Evolutionary conservation across 2,329 filamentous ascomycete genomes (phyloP).

Genomic region (Lojkania enalia): DNA sequence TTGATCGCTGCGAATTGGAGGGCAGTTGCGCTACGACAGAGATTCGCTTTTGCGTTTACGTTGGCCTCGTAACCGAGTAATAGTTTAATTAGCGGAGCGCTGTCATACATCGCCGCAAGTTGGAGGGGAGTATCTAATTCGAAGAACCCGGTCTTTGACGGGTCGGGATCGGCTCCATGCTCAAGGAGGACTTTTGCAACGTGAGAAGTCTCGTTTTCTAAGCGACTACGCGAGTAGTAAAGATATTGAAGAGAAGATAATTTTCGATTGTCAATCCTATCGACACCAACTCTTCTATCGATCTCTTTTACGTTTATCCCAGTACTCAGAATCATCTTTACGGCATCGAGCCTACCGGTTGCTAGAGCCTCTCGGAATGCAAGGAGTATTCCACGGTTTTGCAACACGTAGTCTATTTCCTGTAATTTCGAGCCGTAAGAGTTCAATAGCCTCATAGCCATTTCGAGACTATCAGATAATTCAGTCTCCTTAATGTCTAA

Average conservation of each 20-base stretch:
- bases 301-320: too few species aligned
- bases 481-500: too few species aligned
- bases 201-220: not conserved
- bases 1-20: conserved; percentile 31
- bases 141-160: not conserved
- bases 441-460: not conserved
- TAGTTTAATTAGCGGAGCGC: not conserved
- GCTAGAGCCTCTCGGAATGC: too few species aligned
- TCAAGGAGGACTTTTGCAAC: not conserved
- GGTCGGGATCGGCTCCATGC: not conserved
- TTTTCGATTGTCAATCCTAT: not conserved
- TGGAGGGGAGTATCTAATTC: not conserved
- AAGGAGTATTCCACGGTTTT: too few species aligned
- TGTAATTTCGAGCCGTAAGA: too few species aligned
- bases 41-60: conserved; percentile 5
- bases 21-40: conserved; percentile 24
- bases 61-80: conserved; percentile 2
- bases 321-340: too few species aligned
- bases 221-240: not conserved
- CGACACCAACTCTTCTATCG: too few species aligned
- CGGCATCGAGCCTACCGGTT: too few species aligned
- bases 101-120: not conserved
- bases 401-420: too few species aligned
- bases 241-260: not conserved
- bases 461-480: too few species aligned